Evolutionary conservation across 2,329 filamentous ascomycete genomes (phyloP), one percentile per base, ranked within the genome.

Genomic region (Alternaria infectoria): DNA sequence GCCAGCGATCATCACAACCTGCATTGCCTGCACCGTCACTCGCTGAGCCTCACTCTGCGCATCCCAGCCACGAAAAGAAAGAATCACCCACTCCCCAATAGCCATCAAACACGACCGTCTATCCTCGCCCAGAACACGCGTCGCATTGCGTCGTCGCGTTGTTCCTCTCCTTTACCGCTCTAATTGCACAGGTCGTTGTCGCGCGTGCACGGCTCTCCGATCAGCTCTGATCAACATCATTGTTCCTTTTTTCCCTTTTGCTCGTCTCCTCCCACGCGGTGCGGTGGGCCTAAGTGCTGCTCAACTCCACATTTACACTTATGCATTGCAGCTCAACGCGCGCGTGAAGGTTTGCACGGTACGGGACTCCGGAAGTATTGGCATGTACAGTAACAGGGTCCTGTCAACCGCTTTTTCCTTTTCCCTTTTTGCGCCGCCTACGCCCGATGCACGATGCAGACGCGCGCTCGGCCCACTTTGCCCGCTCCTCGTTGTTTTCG

Each of bases 111-210:
- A 52, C 49, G 30, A 36, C 17, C 11, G 10, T 32, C 15, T 40
- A 19, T 25, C 49, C 30, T 52, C 17, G 49, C 49, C n/a, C 19
- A 45, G 30, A 40, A 52, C 30, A 52, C 49, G 49, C 49, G 49
- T 52, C 49, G 28, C 30, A 52, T 52, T 36, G 49, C 49, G 49
- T 52, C 30, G 49, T 52, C 49, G 49, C 49, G 49, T 52, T 23
- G 36, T 40, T 40, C 49, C 17, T 52, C 49, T 52, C 30, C 30
- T 52, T 52, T 52, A 52, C 30, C 49, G 28, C 32, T 28, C 15
- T 23, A 40, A 52, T 36, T 28, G 28, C 49, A 30, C 49, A 32
- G 19, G 17, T 17, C 36, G 36, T 17, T 4, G 36, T 40, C 49
- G 49, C 49, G 49, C 49, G 28, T 52, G 30, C 49, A 32, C 49